Evolutionary conservation across 2,329 filamentous ascomycete species (phyloP).

Genomic region (Penicillium sp.): DNA sequence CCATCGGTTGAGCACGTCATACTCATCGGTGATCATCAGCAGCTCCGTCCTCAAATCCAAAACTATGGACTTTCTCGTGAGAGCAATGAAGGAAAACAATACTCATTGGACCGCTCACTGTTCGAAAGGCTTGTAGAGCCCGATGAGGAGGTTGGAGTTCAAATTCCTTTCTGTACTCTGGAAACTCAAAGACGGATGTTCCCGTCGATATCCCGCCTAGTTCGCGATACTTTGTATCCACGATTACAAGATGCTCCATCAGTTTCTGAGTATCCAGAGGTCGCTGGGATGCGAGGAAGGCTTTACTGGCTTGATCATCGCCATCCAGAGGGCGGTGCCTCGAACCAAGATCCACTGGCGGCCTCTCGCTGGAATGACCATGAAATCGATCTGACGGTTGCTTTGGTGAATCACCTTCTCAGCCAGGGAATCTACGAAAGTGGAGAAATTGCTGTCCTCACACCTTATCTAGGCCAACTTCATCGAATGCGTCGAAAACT

Average conservation of each 20-base stretch:
- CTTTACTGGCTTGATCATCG: slow-evolving; percentile 46
- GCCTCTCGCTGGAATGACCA: slow-evolving; percentile 51
- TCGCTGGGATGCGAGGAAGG: slow-evolving; percentile 11
- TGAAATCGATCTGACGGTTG: slow-evolving; percentile 64
- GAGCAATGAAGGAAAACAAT: slow-evolving; percentile 1
- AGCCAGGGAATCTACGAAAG: slow-evolving; percentile 62
- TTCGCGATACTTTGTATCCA: slow-evolving; percentile 1
- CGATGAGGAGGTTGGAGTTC: neutral
- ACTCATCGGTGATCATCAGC: slow-evolving; percentile 36
- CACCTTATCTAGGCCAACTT: slow-evolving; percentile 58
- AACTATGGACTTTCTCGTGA: slow-evolving; percentile 12
- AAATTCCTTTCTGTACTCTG: neutral
- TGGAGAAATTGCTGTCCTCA: slow-evolving; percentile 69
- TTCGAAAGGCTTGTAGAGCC: slow-evolving; percentile 14
- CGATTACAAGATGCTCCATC: neutral
- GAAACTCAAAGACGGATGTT: slow-evolving; percentile 13
- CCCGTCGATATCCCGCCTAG: neutral
- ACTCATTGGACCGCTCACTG: slow-evolving; percentile 7
- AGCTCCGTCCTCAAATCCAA: slow-evolving; percentile 36
- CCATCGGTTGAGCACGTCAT: slow-evolving; percentile 43
- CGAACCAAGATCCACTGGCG: slow-evolving; percentile 24
- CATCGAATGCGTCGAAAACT: slow-evolving; percentile 46
- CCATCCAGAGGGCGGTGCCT: slow-evolving; percentile 37
- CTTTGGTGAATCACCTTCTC: slow-evolving; percentile 65
- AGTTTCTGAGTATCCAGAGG: slow-evolving; percentile 6